Percentiles rank a stretch among this genome's conserved stretches.
phyloP scores from a whole-genome alignment of 768 basidiomycete genomes.

The Suillus bovinus region DNA sequence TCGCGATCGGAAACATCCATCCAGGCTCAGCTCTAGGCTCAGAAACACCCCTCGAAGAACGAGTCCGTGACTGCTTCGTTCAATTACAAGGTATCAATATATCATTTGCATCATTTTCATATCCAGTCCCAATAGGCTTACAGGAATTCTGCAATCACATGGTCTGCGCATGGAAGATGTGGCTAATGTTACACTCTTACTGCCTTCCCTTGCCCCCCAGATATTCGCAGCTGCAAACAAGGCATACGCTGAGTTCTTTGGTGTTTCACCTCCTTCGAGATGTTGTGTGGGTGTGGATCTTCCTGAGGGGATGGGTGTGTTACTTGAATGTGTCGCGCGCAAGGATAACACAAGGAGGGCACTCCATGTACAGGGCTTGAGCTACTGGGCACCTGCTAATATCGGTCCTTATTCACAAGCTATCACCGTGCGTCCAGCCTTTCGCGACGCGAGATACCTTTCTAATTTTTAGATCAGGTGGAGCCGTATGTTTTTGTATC shows the following conservation, averaged over 20 bases:
- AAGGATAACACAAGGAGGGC: slow-evolving; percentile 51
- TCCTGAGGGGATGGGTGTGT: slow-evolving; percentile 53
- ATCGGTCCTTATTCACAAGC: slow-evolving; percentile 99
- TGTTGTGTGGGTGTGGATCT: slow-evolving; percentile 90
- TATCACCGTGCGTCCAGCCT: slow-evolving; percentile 57
- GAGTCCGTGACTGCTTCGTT: slow-evolving; percentile 70
- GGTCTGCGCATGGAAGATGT: slow-evolving; percentile 11
- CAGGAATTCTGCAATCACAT: background rate
- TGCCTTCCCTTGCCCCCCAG: slow-evolving; percentile 68
- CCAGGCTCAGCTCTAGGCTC: slow-evolving; percentile 16
- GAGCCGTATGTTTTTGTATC: slow-evolving; percentile 83
- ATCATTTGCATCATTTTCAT: background rate
- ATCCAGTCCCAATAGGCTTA: background rate
- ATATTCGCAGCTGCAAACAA: slow-evolving; percentile 77
- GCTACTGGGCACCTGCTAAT: slow-evolving; percentile 99
- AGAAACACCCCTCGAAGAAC: slow-evolving; percentile 58
- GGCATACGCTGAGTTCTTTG: slow-evolving; percentile 81
- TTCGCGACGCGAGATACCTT: background rate
- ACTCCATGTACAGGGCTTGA: slow-evolving; percentile 92
- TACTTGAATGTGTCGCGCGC: slow-evolving; percentile 79
- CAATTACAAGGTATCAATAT: slow-evolving; percentile 52
- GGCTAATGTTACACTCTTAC: slow-evolving; percentile 76
- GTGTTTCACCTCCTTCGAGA: slow-evolving; percentile 87
- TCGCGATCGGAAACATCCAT: slow-evolving; percentile 63
- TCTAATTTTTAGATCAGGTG: slow-evolving; percentile 44